These are phyloP conservation scores for Neurospora sp. DNA, from an alignment of 2,329 filamentous ascomycete species.

Conservation along the genomic window DNA sequence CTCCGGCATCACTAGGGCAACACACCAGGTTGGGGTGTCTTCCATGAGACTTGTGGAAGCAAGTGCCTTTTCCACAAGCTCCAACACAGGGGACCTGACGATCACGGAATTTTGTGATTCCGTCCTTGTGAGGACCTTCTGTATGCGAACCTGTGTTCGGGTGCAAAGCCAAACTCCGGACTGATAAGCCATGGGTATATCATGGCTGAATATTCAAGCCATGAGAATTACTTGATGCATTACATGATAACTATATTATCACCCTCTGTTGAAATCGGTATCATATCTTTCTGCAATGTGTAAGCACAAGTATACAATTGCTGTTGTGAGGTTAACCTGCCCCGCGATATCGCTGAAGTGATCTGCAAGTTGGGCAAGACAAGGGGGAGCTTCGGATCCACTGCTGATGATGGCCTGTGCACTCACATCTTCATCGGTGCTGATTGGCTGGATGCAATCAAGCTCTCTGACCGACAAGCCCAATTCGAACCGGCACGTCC, in stretches of 20 bases:
- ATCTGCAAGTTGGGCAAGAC: neutral
- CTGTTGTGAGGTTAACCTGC: neutral
- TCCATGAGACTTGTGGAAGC: neutral
- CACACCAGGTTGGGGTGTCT: neutral
- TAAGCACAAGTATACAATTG: neutral
- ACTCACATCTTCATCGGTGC: neutral
- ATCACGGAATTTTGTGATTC: neutral
- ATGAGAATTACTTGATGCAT: too few relatives aligned
- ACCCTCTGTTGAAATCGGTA: too few relatives aligned
- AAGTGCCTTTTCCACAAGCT: neutral
- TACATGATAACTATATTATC: too few relatives aligned
- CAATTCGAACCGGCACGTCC: neutral
- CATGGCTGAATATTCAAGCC: too few relatives aligned
- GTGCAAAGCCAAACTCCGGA: neutral
- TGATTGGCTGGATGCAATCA: neutral
- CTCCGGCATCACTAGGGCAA: neutral
- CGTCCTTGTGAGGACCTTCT: neutral
- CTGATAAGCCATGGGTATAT: neutral
- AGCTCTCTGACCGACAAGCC: neutral
- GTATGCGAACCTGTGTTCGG: too few relatives aligned
- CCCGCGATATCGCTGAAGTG: neutral
- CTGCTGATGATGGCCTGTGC: neutral
- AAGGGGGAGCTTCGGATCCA: neutral
- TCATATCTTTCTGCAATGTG: neutral
- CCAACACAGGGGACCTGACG: neutral